Conservation (phyloP, 1,284 basidiomycete species). For the Boletus semigastroideus region DNA sequence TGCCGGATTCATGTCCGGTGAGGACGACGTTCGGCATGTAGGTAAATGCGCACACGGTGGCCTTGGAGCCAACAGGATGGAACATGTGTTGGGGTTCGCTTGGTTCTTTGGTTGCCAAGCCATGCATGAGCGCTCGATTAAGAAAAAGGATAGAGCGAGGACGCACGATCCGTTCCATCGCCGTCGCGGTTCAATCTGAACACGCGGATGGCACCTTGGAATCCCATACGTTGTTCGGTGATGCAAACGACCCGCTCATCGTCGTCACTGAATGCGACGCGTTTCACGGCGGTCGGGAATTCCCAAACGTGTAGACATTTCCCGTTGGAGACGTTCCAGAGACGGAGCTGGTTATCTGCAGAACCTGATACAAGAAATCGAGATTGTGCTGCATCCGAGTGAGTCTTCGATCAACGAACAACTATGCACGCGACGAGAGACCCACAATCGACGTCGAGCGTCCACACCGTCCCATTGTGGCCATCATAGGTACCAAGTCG, state of each 20-base stretch:
- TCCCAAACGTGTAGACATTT: constrained; percentile 95
- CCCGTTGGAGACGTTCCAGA: constrained; percentile 91
- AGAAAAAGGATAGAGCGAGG: not conserved
- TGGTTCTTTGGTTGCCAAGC: constrained; percentile 52
- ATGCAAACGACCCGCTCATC: constrained; percentile 87
- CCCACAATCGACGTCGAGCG: constrained; percentile 93
- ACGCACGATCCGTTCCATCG: constrained; percentile 70
- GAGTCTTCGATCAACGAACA: not conserved
- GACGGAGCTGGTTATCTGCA: constrained; percentile 87
- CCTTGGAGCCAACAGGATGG: constrained; percentile 90
- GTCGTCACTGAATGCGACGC: constrained; percentile 89
- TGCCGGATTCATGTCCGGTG: constrained; percentile 95
- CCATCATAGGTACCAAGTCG: constrained; percentile 95
- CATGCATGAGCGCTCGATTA: constrained; percentile 1
- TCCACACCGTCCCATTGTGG: constrained; percentile 97
- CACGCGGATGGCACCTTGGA: constrained; percentile 84
- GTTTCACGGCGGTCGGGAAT: constrained; percentile 96
- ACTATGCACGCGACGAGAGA: constrained; percentile 21
- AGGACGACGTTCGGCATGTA: constrained; percentile 80
- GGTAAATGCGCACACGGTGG: constrained; percentile 92
- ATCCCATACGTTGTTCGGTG: constrained; percentile 96
- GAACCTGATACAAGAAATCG: constrained; percentile 86
- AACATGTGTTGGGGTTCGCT: constrained; percentile 78
- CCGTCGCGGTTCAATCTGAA: constrained; percentile 85
- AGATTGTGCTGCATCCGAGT: constrained; percentile 65